Base-by-base conservation (phyloP, 2,329 filamentous ascomycete genomes). In the Myriosclerotinia curreyana region DNA sequence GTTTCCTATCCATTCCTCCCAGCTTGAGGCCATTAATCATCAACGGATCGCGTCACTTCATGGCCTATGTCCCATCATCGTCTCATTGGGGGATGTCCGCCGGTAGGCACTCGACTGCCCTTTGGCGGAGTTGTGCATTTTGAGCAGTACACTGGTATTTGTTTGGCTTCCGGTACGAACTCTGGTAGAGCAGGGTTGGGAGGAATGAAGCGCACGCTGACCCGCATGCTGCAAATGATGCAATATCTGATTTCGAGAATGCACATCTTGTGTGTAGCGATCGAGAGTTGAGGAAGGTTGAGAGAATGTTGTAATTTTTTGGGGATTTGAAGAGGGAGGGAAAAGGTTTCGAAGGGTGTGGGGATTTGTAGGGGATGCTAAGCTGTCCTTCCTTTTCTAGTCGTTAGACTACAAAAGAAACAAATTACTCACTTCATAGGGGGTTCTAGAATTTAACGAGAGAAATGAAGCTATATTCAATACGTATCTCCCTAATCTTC, bases 201-300 rank as follows among this genome's bases (percentile, higher is more conserved):
- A 22, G 60, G 60, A 25, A 59, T 50, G 52, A 49, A 63, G 4
- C n/a, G 20, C 36, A 63, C 53, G 20, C 17, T 50, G 20, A 38
- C 58, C 31, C 36, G 34, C 25, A 11, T 48, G 11, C 22, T 38
- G 22, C 61, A 58, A 17, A 14, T 40, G 12, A 51, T 25, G 44
- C 61, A 63, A 42, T 58, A 63, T 42, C 31, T 56, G 34, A 63
- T 49, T 51, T 58, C 52, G 20, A 63, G 61, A 31, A 59, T 36
- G 34, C 42, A 63, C 52, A 58, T 63, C 12, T 17, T 58, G n/a
- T 48, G 25, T 50, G 12, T 42, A 15, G 5, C 42, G 38, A 28
- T 17, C 7, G 20, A 44, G 20, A 31, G 42, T 40, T 36, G 42
- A 59, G 15, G 12, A 36, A 17, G n/a, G 2, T 36, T 28, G 6